Base-by-base conservation (phyloP, 2,329 filamentous ascomycete species). In the Pseudocercospora vitis region DNA sequence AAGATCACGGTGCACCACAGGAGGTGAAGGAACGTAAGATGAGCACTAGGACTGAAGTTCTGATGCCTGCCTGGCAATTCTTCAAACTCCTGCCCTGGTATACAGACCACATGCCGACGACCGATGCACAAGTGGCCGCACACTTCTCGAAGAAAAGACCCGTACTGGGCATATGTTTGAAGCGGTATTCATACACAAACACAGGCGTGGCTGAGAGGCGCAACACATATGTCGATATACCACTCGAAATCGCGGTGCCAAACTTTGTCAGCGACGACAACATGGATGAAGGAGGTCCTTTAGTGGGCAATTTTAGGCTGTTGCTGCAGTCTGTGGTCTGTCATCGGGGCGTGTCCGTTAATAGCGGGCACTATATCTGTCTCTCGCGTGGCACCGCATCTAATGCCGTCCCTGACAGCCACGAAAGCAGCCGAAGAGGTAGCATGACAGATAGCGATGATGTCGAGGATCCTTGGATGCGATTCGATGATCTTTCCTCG, bases 51-150 rank as follows among this genome's bases (percentile, higher is more conserved):
- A 96, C 92, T 67, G 91, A 95, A 64, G 88, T 97, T 11, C 86
- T 92, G 54, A 96, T 97, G 76, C 92, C 92, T 31, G 94, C 94
- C 1, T 97, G 91, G 91, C 92, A 96, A 66, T 96, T 97, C 67
- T 97, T 96, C 73, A 90, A 88, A 65, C 76, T 97, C 21, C 90
- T 96, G 64, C 91, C 91, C 23, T 96, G 91, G 91, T 91, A 95
- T 68, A 90, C 89, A 1, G 78, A 85, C 62, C 82, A 84, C 51
- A 77, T 78, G 12, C 80, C 81, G 5, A 79, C 74, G 21, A 81
- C 80, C 57, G 88, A 96, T 67, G 81, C 84, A 2, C 90, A 96
- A 65, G 88, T 96, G 7, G 90, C 88, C n/a, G 83, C 85, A 48
- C 91, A 96, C 67, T 95, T 97, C 66, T 87, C 88, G 26, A 81